phyloP scores from a whole-genome alignment of 148 eudicot genomes.

The Vaccinium macrocarpon region DNA sequence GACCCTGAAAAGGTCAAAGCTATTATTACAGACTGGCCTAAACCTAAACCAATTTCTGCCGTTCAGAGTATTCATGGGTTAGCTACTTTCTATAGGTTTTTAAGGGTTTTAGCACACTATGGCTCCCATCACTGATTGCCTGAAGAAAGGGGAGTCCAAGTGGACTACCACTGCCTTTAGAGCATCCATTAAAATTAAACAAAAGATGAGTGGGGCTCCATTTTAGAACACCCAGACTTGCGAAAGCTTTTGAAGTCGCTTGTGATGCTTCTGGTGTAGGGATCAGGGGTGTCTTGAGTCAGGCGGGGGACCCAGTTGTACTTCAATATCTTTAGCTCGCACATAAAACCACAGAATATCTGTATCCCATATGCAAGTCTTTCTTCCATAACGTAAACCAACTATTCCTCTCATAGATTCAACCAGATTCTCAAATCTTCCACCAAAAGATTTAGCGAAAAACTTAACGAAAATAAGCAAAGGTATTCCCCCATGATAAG shows the following conservation, averaged over 20 bases:
- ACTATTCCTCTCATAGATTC: too few relatives aligned
- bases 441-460: neutral
- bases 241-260: neutral
- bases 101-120: neutral
- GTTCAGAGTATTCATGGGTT: neutral
- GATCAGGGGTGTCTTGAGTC: neutral
- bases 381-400: too few relatives aligned
- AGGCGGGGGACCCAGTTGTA: neutral
- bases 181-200: neutral
- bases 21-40: neutral
- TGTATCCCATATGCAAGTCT: too few relatives aligned
- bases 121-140: neutral
- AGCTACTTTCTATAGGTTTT: neutral
- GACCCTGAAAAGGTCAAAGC: neutral
- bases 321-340: neutral
- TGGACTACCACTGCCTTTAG: neutral
- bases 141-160: conserved; percentile 1
- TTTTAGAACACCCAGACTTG: neutral
- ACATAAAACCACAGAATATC: too few relatives aligned
- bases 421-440: too few relatives aligned
- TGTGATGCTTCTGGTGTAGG: neutral
- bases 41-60: neutral
- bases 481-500: neutral
- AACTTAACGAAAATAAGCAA: neutral
- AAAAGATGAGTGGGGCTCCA: neutral